Percentiles rank a stretch among this genome's conserved stretches.
phyloP scores from a whole-genome alignment of 1,284 basidiomycete species.

The Puccinia sorghi region DNA sequence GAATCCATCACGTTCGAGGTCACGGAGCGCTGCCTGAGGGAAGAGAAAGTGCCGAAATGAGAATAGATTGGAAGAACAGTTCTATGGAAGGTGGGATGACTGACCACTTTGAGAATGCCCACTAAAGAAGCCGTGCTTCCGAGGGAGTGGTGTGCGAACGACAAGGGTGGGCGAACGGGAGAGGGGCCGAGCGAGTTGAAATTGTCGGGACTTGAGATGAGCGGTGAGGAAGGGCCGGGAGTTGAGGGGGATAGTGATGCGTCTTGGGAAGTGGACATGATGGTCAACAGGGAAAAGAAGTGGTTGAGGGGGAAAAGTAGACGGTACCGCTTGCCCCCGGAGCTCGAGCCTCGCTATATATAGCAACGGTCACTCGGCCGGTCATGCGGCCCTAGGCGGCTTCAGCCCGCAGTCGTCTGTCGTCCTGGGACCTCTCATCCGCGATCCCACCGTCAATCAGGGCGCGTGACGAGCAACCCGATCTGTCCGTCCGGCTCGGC shows the following conservation, averaged over 20 bases:
- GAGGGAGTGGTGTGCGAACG: slow-evolving; percentile 4
- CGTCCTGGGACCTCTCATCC: no score
- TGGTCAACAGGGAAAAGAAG: no score
- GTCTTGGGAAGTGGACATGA: no score
- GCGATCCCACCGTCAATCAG: no score
- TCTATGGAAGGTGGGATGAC: neutral
- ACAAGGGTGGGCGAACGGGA: neutral
- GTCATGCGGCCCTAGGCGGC: no score
- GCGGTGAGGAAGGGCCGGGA: slow-evolving; percentile 10
- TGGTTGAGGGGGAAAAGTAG: no score
- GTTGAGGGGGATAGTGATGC: neutral
- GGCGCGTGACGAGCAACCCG: no score
- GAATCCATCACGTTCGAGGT: neutral
- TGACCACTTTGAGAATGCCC: slow-evolving; percentile 48
- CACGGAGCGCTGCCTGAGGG: slow-evolving; percentile 20
- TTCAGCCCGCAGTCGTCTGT: no score
- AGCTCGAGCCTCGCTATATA: no score
- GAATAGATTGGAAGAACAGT: neutral
- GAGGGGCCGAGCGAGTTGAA: neutral
- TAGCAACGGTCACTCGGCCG: no score
- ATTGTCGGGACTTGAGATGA: neutral
- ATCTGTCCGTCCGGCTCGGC: no score
- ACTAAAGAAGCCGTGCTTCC: slow-evolving; percentile 44
- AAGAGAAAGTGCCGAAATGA: neutral
- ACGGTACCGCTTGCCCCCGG: no score